phyloP scores from a whole-genome alignment of 345 rosid species.

The Psidium guajava region DNA sequence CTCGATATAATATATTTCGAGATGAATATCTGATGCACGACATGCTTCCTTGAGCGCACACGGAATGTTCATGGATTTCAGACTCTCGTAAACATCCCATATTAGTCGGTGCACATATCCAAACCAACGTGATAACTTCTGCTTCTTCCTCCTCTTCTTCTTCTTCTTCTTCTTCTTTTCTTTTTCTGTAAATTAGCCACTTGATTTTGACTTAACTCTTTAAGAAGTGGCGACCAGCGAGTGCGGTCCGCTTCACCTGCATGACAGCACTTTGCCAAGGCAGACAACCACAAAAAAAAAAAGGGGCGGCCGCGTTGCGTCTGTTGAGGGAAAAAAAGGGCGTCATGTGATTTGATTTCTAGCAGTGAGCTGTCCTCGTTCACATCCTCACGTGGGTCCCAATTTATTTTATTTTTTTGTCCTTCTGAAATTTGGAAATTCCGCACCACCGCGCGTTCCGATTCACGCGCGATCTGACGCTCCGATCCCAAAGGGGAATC shows the following conservation, averaged over 20 bases:
- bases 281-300: not conserved
- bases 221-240: not conserved
- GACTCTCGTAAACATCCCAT: not conserved
- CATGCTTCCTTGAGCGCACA: not conserved
- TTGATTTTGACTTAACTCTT: not conserved
- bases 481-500: not conserved
- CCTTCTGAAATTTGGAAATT: not conserved
- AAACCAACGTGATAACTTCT: not conserved
- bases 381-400: not conserved
- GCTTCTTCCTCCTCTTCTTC: not conserved
- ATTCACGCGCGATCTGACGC: not conserved
- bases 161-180: not conserved
- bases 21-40: not conserved
- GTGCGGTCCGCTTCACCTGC: not conserved
- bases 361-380: conserved; percentile 2
- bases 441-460: not conserved
- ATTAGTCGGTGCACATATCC: not conserved
- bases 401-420: not conserved
- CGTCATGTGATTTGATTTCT: not conserved
- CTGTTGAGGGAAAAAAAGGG: not conserved
- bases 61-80: not conserved
- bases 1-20: too few relatives aligned
- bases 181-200: not conserved
- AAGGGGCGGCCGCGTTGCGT: not conserved
- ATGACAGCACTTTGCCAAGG: not conserved